Conservation (phyloP, 1,139 yeast species). For the Magnusiomyces paraingens region DNA sequence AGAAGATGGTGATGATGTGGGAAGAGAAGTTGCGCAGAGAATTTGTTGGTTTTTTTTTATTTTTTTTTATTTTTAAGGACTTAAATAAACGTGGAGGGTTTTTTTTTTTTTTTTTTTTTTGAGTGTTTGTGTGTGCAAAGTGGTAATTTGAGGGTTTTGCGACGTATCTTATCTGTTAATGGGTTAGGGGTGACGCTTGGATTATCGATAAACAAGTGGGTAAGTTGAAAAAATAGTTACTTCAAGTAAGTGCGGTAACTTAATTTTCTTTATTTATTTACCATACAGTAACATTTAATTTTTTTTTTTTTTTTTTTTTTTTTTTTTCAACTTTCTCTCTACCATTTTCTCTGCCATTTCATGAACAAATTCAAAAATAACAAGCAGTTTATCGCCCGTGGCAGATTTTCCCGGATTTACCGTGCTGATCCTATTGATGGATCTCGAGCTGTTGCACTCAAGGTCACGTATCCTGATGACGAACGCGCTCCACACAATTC, state of each 20-base stretch:
- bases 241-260: no score
- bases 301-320: background rate
- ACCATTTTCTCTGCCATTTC: background rate
- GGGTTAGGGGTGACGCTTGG: no score
- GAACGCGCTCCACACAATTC: conserved; percentile 47
- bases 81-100: background rate
- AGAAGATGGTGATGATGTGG: background rate
- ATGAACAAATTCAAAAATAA: background rate
- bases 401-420: conserved; percentile 30
- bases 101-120: background rate
- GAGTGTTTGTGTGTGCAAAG: no score
- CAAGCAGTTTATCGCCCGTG: conserved; percentile 17
- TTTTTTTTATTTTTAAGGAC: background rate
- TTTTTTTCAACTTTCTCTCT: no score
- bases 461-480: conserved; percentile 42
- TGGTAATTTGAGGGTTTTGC: no score
- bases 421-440: conserved; percentile 16
- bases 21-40: background rate
- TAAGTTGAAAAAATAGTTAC: no score
- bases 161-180: no score
- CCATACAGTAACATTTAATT: background rate
- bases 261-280: no score
- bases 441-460: conserved; percentile 33
- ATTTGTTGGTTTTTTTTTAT: conserved; percentile 1
- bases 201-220: no score